A percentile compares a stretch with the other conserved stretches of the same genome.
These are phyloP conservation scores for Phyllostachys edulis DNA, from an alignment of 176 grass and related monocot species.

Conservation along the genomic window DNA sequence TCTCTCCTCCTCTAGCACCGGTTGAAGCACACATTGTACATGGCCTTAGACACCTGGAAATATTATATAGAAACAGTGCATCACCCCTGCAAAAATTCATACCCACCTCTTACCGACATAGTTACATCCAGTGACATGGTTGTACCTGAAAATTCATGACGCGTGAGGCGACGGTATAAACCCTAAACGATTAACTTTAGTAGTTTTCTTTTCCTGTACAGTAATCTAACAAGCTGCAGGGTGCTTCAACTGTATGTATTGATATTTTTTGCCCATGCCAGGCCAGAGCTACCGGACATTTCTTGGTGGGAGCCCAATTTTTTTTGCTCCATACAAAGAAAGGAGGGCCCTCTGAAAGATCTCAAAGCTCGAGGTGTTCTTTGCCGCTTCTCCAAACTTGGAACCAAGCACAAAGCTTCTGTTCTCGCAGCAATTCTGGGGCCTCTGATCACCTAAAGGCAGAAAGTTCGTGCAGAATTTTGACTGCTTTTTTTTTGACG, in stretches of 20 bases:
- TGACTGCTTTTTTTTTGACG: no score
- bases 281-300: constrained; percentile 25
- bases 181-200: constrained; percentile 35
- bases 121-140: constrained; percentile 35
- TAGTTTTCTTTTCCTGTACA: constrained; percentile 19
- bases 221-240: constrained; percentile 30
- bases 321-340: constrained; percentile 19
- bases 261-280: constrained; percentile 17
- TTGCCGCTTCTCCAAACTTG: constrained; percentile 44
- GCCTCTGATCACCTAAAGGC: constrained; percentile 26
- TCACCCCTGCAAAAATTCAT: not conserved
- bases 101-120: constrained; percentile 28
- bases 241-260: constrained; percentile 39
- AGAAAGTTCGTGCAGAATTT: constrained; percentile 44
- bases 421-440: constrained; percentile 35
- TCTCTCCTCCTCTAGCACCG: no score
- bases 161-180: constrained; percentile 40
- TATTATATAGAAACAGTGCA: constrained; percentile 27
- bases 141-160: constrained; percentile 30
- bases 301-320: constrained; percentile 30
- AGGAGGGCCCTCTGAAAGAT: constrained; percentile 37
- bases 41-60: not conserved
- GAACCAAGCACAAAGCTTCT: constrained; percentile 53
- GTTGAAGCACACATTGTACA: no score
- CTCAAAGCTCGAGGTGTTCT: constrained; percentile 57